phyloP scores from a whole-genome alignment of 2,329 filamentous ascomycete species.

The Verticillium nonalfalfae region DNA sequence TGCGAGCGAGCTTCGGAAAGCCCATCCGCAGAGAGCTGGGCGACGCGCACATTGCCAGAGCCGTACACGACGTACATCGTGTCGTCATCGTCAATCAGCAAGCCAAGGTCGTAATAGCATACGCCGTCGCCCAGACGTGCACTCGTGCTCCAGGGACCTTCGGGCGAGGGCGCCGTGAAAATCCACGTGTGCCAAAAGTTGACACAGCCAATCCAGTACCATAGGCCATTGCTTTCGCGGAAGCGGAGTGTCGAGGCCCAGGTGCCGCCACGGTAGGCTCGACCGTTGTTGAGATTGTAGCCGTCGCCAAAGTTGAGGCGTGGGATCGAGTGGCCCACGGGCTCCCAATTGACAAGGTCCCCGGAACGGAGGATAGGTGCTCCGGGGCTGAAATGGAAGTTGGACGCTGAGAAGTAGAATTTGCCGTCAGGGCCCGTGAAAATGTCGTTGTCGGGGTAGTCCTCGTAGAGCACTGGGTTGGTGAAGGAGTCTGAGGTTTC shows the following conservation, averaged over 20 bases:
- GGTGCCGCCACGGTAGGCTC: slow-evolving; percentile 45
- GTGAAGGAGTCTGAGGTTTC: slow-evolving; percentile 22
- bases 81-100: slow-evolving; percentile 53
- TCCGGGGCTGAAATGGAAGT: slow-evolving; percentile 49
- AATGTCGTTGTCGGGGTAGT: slow-evolving; percentile 49
- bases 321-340: slow-evolving; percentile 37
- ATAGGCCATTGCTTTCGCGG: slow-evolving; percentile 37
- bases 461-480: slow-evolving; percentile 50
- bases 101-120: slow-evolving; percentile 52
- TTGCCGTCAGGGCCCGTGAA: slow-evolving; percentile 40
- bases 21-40: slow-evolving; percentile 43
- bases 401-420: slow-evolving; percentile 51
- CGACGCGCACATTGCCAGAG: slow-evolving; percentile 38
- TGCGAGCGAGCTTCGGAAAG: slow-evolving; percentile 35
- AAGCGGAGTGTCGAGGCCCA: slow-evolving; percentile 51
- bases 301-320: slow-evolving; percentile 35
- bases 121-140: slow-evolving; percentile 24
- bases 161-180: slow-evolving; percentile 36
- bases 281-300: slow-evolving; percentile 38
- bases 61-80: slow-evolving; percentile 54
- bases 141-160: slow-evolving; percentile 34
- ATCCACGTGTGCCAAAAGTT: slow-evolving; percentile 44
- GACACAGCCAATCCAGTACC: slow-evolving; percentile 54
- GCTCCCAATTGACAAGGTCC: slow-evolving; percentile 47
- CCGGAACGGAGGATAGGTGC: slow-evolving; percentile 49